A percentile compares a stretch with the other conserved stretches of the same genome.
phyloP scores from a whole-genome alignment of 2,329 filamentous ascomycete genomes.

The Penicillium sp. region DNA sequence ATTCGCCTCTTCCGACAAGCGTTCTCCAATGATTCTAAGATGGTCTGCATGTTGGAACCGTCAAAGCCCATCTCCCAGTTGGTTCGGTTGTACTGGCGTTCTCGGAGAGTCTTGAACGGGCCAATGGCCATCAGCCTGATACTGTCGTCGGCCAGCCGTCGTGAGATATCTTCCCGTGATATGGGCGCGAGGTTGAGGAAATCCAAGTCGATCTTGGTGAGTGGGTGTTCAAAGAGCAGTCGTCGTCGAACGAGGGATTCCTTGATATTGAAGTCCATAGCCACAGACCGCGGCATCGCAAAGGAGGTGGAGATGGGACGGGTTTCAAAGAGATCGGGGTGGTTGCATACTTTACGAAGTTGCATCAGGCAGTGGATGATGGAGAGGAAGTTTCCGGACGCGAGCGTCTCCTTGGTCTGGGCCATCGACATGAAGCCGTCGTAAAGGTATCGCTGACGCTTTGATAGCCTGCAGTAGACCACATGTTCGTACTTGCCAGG shows the following conservation, averaged over 20 bases:
- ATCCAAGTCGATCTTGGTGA: slow-evolving; percentile 59
- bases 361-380: slow-evolving; percentile 99
- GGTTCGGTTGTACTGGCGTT: slow-evolving; percentile 54
- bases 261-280: slow-evolving; percentile 63
- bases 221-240: slow-evolving; percentile 54
- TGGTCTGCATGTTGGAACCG: slow-evolving; percentile 59
- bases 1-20: slow-evolving; percentile 59
- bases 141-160: slow-evolving; percentile 44
- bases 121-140: slow-evolving; percentile 62
- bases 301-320: slow-evolving; percentile 95
- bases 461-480: slow-evolving; percentile 87
- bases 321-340: slow-evolving; percentile 92
- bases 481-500: slow-evolving; percentile 96
- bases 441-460: slow-evolving; percentile 88
- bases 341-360: slow-evolving; percentile 93
- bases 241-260: slow-evolving; percentile 61
- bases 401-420: slow-evolving; percentile 78
- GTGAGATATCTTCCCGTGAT: slow-evolving; percentile 58
- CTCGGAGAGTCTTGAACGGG: slow-evolving; percentile 60
- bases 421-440: slow-evolving; percentile 89
- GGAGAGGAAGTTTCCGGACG: slow-evolving; percentile 89
- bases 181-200: slow-evolving; percentile 73
- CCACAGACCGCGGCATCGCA: slow-evolving; percentile 72
- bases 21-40: slow-evolving; percentile 64
- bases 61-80: slow-evolving; percentile 54